These are phyloP conservation scores for Pythium sukuiense DNA, from an alignment of 352 stramenopile species.

Conservation along the genomic window DNA sequence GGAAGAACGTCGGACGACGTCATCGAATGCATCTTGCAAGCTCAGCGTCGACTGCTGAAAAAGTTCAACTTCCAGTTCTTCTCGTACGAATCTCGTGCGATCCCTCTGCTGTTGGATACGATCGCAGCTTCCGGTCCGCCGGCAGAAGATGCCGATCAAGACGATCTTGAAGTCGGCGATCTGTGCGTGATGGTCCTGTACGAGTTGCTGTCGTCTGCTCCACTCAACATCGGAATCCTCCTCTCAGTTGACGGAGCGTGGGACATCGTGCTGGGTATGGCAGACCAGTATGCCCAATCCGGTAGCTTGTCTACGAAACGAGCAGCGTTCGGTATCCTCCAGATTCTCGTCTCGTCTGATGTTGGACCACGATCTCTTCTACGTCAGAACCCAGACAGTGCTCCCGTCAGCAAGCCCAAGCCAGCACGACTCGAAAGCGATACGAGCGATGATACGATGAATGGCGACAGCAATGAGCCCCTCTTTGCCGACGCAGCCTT, in stretches of 20 bases:
- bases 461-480: conserved; percentile 1
- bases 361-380: conserved; percentile 20
- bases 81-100: conserved; percentile 67
- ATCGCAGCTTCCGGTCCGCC: conserved; percentile 3
- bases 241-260: conserved; percentile 16
- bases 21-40: conserved; percentile 68
- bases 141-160: background rate
- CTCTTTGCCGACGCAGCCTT: conserved; percentile 15
- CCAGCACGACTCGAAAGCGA: conserved; percentile 15
- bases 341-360: conserved; percentile 23
- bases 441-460: conserved; percentile 13
- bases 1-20: conserved; percentile 66
- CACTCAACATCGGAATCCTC: conserved; percentile 26
- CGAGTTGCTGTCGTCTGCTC: conserved; percentile 19
- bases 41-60: conserved; percentile 61
- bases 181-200: conserved; percentile 26
- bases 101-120: conserved; percentile 51
- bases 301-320: conserved; percentile 13
- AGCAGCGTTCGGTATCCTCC: conserved; percentile 21
- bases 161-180: conserved; percentile 14
- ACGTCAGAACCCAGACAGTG: background rate
- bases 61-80: conserved; percentile 82
- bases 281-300: conserved; percentile 8
- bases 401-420: background rate
- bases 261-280: conserved; percentile 25